Base-by-base conservation (phyloP, 257 asterid species). In the Rehmannia glutinosa region DNA sequence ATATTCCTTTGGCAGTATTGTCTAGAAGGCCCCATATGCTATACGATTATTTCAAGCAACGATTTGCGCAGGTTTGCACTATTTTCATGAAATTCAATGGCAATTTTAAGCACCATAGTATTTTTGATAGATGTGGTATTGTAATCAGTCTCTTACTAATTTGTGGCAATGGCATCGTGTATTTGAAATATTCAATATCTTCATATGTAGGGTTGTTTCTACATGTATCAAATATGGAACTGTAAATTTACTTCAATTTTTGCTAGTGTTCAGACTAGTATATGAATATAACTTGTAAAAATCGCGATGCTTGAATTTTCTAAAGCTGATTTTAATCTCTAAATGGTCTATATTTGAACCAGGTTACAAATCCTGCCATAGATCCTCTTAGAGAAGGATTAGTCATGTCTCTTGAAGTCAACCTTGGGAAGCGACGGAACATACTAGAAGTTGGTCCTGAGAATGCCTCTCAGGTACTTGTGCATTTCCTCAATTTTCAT, bases 291-390 rank as follows among this genome's bases (percentile, higher is more conserved):
- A n/a, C 19, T 47, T 51, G 52, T 41, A 13, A 51, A 51, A 10
- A 2, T 59, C 12, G 10, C 46, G 11, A 23, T 33, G n/a, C 38
- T 54, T 15, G 65, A 52, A 35, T 13, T 33, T 62, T 49, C 51
- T 69, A 41, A 47, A 65, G 66, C 58, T 50, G 49, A 60, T 64
- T 51, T 56, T 8, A 25, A 55, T 58, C 59, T 24, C 49, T 62
- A 50, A 77, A 58, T 60, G 62, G 11, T 64, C 30, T 66, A 51
- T 49, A 19, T 72, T 35, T 67, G 50, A 75, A 70, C 70, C 82
- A 94, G 99, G 99, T 94, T 59, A 94, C 99, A 68, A 94, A 94
- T 83, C 99, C 99, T 20, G 99, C 99, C 58, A 94, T 94, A 73
- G 99, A 94, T 79, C 99, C 99, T 63, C 92, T 94, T 19, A 83